Percentiles rank a stretch among this genome's conserved stretches.
These are phyloP conservation scores for Acacia pycnantha DNA, from an alignment of 331 rosid genomes.

Conservation along the genomic window DNA sequence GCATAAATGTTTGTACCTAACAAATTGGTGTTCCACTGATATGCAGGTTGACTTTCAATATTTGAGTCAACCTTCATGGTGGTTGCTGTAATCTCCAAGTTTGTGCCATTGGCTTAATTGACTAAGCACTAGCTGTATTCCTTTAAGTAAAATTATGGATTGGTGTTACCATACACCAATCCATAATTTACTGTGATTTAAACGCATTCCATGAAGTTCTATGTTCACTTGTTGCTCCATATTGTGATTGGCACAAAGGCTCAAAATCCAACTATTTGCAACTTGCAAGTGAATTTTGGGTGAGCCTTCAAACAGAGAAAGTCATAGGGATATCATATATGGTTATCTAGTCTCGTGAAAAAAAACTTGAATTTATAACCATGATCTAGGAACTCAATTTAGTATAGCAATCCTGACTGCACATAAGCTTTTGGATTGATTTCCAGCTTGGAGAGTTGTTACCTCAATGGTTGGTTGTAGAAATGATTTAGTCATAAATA, in stretches of 20 bases:
- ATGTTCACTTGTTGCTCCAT: background rate
- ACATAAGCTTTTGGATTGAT: background rate
- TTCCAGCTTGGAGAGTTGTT: background rate
- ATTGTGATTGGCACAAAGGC: background rate
- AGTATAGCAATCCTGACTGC: background rate
- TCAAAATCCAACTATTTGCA: background rate
- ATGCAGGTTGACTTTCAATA: background rate
- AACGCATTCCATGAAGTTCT: background rate
- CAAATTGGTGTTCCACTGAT: background rate
- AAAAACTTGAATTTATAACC: background rate
- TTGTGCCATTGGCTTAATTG: background rate
- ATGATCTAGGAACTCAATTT: background rate
- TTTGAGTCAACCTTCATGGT: background rate
- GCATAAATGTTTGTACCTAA: background rate
- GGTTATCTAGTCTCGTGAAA: background rate
- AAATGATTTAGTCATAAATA: background rate
- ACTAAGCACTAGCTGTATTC: background rate
- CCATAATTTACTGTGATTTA: background rate
- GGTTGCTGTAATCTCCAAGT: background rate
- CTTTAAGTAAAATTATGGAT: background rate
- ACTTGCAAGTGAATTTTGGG: background rate
- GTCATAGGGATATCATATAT: background rate
- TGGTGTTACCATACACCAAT: background rate
- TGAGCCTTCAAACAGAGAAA: background rate
- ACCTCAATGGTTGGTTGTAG: background rate